Conservation (phyloP, 768 basidiomycete genomes). For the Phanerochaete sordida region DNA sequence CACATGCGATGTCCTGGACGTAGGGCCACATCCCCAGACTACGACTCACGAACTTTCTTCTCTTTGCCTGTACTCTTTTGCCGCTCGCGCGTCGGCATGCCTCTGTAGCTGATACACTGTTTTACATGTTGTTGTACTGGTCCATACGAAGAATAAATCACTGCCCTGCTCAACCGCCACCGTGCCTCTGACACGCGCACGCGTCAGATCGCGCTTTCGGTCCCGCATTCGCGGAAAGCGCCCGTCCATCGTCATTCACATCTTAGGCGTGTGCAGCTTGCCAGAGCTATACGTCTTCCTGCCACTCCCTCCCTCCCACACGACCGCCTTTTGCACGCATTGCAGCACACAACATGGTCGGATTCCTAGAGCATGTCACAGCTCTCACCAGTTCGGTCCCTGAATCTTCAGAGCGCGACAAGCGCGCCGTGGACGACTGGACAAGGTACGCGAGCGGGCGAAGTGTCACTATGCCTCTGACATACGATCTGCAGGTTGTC, state of each 20-base stretch:
- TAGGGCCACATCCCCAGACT: background rate
- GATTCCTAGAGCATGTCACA: conserved; percentile 13
- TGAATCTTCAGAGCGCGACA: conserved; percentile 22
- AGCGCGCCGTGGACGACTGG: conserved; percentile 25
- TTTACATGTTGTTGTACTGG: background rate
- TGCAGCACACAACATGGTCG: background rate
- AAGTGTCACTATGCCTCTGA: background rate
- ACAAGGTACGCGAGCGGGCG: conserved; percentile 14
- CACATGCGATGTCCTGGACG: background rate
- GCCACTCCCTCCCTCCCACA: background rate
- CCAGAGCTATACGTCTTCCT: background rate
- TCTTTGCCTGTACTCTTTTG: background rate
- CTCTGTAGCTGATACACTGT: background rate
- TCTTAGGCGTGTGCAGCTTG: background rate
- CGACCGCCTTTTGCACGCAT: background rate
- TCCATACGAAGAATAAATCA: background rate
- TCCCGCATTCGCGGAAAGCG: background rate
- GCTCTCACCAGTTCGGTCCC: conserved; percentile 16
- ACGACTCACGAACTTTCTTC: background rate
- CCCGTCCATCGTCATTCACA: background rate
- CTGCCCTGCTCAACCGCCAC: too few species aligned
- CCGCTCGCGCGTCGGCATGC: background rate
- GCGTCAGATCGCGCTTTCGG: background rate
- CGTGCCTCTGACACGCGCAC: too few species aligned
- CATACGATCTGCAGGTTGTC: background rate